These are phyloP conservation scores for Aspergillus quadrilineatus DNA, from an alignment of 2,329 filamentous ascomycete genomes.

Conservation along the genomic window DNA sequence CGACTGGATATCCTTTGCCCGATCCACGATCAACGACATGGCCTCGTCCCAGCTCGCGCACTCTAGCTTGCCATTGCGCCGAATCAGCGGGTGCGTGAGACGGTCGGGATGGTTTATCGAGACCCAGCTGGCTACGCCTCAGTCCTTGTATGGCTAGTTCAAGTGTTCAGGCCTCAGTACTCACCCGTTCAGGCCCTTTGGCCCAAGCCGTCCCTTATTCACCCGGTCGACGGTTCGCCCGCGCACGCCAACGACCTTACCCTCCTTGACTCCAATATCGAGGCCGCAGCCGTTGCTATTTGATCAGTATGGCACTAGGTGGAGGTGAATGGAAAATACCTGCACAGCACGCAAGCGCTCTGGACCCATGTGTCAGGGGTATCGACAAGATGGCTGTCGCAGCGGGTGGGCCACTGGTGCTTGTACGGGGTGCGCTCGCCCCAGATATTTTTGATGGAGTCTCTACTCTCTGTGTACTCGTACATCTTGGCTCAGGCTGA, in stretches of 20 bases:
- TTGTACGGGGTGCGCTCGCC: slow-evolving; percentile 34
- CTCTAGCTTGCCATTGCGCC: slow-evolving; percentile 36
- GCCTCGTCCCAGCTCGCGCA: slow-evolving; percentile 40
- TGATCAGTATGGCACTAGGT: neutral
- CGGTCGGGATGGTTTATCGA: slow-evolving; percentile 31
- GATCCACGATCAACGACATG: slow-evolving; percentile 36
- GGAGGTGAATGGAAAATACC: slow-evolving; percentile 20
- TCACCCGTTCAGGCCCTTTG: slow-evolving; percentile 37
- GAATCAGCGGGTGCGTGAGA: slow-evolving; percentile 34
- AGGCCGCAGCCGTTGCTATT: slow-evolving; percentile 40
- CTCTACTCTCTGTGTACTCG: slow-evolving; percentile 20
- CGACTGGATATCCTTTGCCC: slow-evolving; percentile 29
- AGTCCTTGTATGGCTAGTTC: neutral
- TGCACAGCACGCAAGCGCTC: slow-evolving; percentile 41
- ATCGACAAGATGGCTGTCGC: slow-evolving; percentile 31
- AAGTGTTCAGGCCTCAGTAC: neutral
- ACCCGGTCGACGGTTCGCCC: slow-evolving; percentile 34
- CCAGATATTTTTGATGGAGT: slow-evolving; percentile 36
- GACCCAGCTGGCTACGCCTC: slow-evolving; percentile 24
- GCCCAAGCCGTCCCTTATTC: slow-evolving; percentile 37
- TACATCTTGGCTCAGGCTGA: neutral
- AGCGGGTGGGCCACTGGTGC: slow-evolving; percentile 35
- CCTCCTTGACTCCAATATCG: slow-evolving; percentile 38
- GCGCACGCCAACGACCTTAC: slow-evolving; percentile 39
- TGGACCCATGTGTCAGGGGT: slow-evolving; percentile 41